Evolutionary conservation across 768 basidiomycete genomes (phyloP), one percentile per base, ranked within the genome.

Genomic region (Amanita pseudoporphyria): DNA sequence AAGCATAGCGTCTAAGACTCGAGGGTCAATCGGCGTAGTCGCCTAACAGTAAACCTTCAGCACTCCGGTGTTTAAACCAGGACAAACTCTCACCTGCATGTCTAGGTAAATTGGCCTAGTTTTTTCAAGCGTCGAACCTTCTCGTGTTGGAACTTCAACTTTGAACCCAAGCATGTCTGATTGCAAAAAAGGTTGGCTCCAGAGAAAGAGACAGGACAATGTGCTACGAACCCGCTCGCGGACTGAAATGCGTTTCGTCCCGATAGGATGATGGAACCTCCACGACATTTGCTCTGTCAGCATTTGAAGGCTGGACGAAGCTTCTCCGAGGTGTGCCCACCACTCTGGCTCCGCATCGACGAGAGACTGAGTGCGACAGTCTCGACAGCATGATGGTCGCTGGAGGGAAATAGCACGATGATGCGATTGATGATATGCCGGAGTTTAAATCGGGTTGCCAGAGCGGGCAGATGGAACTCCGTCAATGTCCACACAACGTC

Each of bases 1-100:
- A 21, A 99, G 72, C 95, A 98, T 99, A 14, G 86, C 83, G 67
- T 98, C 96, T 50, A 98, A 74, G 4, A 98, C 96, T 51, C 96
- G 81, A 24, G 96, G 96, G 64, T 99, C 96, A 49, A 96, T 82
- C 16, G 96, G 96, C 21, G 96, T 98, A 2, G 96, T 99, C 5
- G 96, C 96, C 89, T 95, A 56, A 12, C 42, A 37, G 37, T 48
- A 6, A 28, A 52, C 46, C 26, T 55, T 40, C 45, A 54, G 38
- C 36, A 49, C 48, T 39, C 45, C n/a, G 19, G 12, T 24, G 47
- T 49, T 3, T 48, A 10, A 38, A 22, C 6, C 28, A 14, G 2
- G 21, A 10, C 19, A 22, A 33, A 19, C 39, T 61, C 78, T 53
- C 48, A 84, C 92, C 79, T 96, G 94, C 88, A 95, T 87, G 67